Evolutionary conservation across 1,284 basidiomycete species (phyloP).

Genomic region (Ganoderma lingzhi): DNA sequence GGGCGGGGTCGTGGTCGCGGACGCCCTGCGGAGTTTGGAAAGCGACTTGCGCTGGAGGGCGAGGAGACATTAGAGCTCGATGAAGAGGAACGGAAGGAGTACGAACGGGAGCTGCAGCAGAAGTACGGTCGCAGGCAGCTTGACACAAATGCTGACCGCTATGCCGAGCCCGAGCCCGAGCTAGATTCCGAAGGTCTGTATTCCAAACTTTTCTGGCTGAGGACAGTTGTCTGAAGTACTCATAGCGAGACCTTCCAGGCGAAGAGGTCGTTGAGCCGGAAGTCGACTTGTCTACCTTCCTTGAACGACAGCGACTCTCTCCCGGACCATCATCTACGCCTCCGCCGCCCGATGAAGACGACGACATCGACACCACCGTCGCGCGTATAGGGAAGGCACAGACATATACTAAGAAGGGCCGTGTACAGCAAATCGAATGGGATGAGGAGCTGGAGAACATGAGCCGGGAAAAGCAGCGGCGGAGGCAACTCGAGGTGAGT

Average conservation of each 20-base stretch:
- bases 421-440: conserved; percentile 70
- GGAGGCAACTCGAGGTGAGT: conserved; percentile 74
- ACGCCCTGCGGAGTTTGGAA: conserved; percentile 68
- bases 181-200: conserved; percentile 68
- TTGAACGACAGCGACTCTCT: conserved; percentile 64
- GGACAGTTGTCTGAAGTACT: background rate
- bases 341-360: conserved; percentile 51
- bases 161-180: conserved; percentile 70
- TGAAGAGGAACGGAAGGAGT: conserved; percentile 55
- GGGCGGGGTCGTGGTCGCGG: conserved; percentile 66
- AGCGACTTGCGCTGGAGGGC: conserved; percentile 65
- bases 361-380: conserved; percentile 69
- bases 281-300: conserved; percentile 72
- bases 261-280: conserved; percentile 76
- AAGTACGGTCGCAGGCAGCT: conserved; percentile 67
- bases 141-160: conserved; percentile 74
- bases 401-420: conserved; percentile 61
- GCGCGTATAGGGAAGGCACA: conserved; percentile 46
- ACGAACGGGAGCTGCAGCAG: conserved; percentile 50
- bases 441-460: conserved; percentile 68
- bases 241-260: conserved; percentile 46
- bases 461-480: conserved; percentile 71
- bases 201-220: background rate
- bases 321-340: conserved; percentile 39
- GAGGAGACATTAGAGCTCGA: conserved; percentile 54